phyloP scores from a whole-genome alignment of 805 yeast genomes.

The Wickerhamiella allomyrinae region DNA sequence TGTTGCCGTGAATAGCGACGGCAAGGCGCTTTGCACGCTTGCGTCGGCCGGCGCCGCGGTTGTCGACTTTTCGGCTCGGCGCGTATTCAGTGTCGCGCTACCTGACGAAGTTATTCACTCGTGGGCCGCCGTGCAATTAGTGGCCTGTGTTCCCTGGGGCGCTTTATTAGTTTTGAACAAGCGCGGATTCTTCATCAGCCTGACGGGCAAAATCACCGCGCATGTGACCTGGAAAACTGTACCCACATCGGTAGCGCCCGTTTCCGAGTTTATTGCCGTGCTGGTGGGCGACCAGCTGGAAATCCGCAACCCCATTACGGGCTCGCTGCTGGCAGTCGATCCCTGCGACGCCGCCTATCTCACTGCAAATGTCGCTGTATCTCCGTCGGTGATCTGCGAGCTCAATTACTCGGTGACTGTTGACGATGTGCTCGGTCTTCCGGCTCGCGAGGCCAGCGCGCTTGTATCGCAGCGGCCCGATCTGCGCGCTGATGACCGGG shows the following conservation, averaged over 20 bases:
- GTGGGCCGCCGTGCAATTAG: neutral
- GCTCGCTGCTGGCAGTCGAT: conserved; percentile 24
- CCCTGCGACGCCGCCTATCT: neutral
- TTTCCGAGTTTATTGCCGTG: conserved; percentile 26
- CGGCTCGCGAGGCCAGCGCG: neutral
- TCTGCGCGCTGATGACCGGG: neutral
- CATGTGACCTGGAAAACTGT: neutral
- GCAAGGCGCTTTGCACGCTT: neutral
- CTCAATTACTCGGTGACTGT: neutral
- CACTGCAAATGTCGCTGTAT: neutral
- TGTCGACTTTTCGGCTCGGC: neutral
- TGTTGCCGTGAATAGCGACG: neutral
- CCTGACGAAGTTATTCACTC: neutral
- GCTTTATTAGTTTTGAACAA: neutral
- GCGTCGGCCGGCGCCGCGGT: neutral
- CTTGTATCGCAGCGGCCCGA: conserved; percentile 1
- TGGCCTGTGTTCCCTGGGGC: neutral
- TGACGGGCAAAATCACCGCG: neutral
- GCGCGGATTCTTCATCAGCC: neutral
- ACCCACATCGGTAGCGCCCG: neutral
- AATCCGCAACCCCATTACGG: conserved; percentile 28
- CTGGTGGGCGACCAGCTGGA: conserved; percentile 24
- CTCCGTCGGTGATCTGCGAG: neutral
- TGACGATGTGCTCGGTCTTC: neutral
- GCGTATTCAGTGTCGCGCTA: neutral